Conservation (phyloP, 23 red algal species). For the Gracilaria gracilis region DNA sequence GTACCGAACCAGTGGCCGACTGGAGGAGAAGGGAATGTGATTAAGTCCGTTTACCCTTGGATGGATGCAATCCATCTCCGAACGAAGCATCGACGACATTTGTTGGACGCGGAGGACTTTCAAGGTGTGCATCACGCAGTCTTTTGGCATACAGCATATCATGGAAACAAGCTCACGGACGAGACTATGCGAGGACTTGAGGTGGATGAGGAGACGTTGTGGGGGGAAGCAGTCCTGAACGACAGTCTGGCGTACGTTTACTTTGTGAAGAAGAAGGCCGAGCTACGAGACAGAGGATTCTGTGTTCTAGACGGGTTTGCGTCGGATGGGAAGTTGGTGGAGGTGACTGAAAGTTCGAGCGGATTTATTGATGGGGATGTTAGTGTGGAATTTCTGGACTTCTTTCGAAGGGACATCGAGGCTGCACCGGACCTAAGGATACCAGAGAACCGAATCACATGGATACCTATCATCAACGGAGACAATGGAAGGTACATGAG, state of each 20-base stretch:
- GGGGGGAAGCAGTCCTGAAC: neutral
- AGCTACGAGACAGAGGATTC: neutral
- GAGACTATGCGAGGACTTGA: neutral
- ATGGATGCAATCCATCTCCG: slow-evolving; percentile 4
- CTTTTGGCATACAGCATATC: neutral
- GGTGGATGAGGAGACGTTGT: neutral
- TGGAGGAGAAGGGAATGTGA: neutral
- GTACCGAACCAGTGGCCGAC: neutral
- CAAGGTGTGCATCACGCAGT: neutral
- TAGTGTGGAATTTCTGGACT: neutral
- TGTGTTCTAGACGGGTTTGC: neutral
- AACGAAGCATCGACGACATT: neutral
- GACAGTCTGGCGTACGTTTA: neutral
- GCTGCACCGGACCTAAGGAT: neutral
- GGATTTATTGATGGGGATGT: neutral
- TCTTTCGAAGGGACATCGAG: neutral
- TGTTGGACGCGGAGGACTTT: neutral
- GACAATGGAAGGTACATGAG: neutral
- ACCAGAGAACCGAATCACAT: neutral
- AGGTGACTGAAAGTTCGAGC: neutral
- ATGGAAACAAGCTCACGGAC: neutral
- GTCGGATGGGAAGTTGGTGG: neutral
- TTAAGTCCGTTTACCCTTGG: neutral
- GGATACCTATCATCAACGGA: neutral
- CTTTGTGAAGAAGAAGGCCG: neutral